Percentiles rank a stretch among this genome's conserved stretches.
Conservation (phyloP, 164 flowering plant genomes). For the Annona cherimola region DNA sequence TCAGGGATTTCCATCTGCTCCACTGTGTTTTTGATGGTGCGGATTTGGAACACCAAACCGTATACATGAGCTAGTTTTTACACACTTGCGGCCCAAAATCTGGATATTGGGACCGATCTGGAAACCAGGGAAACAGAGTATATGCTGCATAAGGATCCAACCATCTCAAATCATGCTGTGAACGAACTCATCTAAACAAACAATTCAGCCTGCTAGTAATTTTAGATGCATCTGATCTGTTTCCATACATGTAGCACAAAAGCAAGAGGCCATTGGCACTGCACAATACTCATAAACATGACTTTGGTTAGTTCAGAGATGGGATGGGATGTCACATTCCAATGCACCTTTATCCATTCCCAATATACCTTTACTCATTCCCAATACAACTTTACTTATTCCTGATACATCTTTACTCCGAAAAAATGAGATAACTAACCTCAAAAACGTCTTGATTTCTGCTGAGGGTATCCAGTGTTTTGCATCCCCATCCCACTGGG, state of each 20-base stretch:
- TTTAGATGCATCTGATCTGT: neutral
- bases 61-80: neutral
- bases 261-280: neutral
- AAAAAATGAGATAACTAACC: conserved; percentile 18
- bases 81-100: neutral
- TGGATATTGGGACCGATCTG: neutral
- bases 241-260: neutral
- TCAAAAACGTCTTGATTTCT: conserved; percentile 68
- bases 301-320: neutral
- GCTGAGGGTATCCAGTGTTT: conserved; percentile 68
- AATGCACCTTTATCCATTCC: too few relatives aligned
- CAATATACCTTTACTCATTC: too few relatives aligned
- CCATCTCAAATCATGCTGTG: neutral
- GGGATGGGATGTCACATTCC: too few relatives aligned
- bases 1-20: neutral
- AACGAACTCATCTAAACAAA: neutral
- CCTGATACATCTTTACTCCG: too few relatives aligned
- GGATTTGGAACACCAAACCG: neutral
- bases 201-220: neutral
- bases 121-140: neutral
- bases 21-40: neutral
- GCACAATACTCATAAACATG: neutral
- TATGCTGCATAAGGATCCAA: neutral
- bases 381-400: too few relatives aligned
- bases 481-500: conserved; percentile 66